Conservation (phyloP, 2,329 filamentous ascomycete genomes). For the Raffaelea arxii region DNA sequence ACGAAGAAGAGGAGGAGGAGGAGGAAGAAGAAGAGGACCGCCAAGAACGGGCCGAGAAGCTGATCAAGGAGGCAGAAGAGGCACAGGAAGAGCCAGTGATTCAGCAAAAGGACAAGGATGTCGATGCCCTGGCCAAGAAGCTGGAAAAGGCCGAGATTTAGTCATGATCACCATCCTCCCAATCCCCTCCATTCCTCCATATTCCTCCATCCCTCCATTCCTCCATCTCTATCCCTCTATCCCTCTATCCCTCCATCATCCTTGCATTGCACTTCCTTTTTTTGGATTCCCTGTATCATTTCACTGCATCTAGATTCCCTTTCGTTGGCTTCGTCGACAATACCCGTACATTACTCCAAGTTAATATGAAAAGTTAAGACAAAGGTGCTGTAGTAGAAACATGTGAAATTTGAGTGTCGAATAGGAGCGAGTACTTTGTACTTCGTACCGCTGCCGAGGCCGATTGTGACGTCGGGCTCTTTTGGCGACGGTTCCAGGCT, state of each 20-base stretch:
- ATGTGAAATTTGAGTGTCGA: too few relatives aligned
- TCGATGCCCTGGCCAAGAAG: slow-evolving; percentile 69
- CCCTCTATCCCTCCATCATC: too few relatives aligned
- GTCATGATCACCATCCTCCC: not conserved
- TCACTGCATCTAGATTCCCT: not conserved
- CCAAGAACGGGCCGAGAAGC: slow-evolving; percentile 59
- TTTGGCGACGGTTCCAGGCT: too few relatives aligned
- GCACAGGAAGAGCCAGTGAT: slow-evolving; percentile 66
- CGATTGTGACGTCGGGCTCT: too few relatives aligned
- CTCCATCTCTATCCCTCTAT: not conserved
- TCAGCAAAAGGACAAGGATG: slow-evolving; percentile 61
- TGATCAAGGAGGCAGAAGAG: slow-evolving; percentile 58
- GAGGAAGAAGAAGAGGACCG: slow-evolving; percentile 41
- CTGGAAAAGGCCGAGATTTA: slow-evolving; percentile 61
- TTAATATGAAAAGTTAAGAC: too few relatives aligned
- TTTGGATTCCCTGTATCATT: not conserved
- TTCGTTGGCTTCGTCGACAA: not conserved
- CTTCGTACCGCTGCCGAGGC: too few relatives aligned
- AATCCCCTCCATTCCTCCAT: not conserved
- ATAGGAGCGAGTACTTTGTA: too few relatives aligned
- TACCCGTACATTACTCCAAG: not conserved
- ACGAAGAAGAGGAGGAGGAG: slow-evolving; percentile 59
- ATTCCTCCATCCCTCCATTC: not conserved
- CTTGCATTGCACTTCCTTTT: not conserved
- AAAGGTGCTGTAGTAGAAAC: too few relatives aligned